Evolutionary conservation across 129 eudicot genomes (phyloP).

Genomic region (Centrapalus pauciflorus): DNA sequence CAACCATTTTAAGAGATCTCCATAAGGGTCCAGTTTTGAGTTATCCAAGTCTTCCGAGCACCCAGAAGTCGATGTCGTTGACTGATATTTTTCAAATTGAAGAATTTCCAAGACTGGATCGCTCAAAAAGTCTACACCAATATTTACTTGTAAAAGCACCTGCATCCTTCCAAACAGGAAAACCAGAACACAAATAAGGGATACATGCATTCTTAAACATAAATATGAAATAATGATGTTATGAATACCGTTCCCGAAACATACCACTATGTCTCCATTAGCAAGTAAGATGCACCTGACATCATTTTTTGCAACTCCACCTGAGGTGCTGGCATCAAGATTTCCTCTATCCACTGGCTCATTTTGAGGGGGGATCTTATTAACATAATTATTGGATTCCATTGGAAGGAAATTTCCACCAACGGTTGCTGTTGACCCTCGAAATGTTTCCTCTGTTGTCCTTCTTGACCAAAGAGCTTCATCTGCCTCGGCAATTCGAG

Average conservation of each 20-base stretch:
- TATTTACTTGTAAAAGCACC: conserved; percentile 81
- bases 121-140: conserved; percentile 45
- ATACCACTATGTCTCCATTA: conserved; percentile 96
- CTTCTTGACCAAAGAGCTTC: conserved; percentile 86
- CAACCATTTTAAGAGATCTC: conserved; percentile 75
- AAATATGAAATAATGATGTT: not conserved
- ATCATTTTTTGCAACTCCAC: conserved; percentile 80
- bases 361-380: conserved; percentile 20
- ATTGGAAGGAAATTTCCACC: conserved; percentile 32
- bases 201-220: not conserved
- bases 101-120: conserved; percentile 84
- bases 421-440: conserved; percentile 24
- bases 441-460: conserved; percentile 29
- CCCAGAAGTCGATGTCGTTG: conserved; percentile 17
- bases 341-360: conserved; percentile 58
- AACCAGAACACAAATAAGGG: conserved; percentile 43
- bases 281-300: conserved; percentile 63
- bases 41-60: conserved; percentile 16
- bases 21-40: conserved; percentile 59
- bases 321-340: conserved; percentile 74
- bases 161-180: conserved; percentile 91
- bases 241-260: conserved; percentile 27
- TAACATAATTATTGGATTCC: conserved; percentile 28
- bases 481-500: conserved; percentile 62
- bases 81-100: conserved; percentile 67